Base-by-base conservation (phyloP, 176 grass and related monocot genomes). In the Musa acuminata region DNA sequence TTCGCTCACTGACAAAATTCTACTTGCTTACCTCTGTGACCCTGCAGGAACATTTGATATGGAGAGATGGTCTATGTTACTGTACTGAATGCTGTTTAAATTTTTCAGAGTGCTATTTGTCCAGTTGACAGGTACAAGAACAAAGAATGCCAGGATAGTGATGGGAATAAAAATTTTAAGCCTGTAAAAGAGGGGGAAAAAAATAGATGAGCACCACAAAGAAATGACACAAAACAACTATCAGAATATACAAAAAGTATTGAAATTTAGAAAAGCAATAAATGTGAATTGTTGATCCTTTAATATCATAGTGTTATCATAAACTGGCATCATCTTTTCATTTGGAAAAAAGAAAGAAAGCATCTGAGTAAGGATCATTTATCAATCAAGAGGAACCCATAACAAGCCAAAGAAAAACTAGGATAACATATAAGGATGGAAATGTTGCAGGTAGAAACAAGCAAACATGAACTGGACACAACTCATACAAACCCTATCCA, bases 81-180 rank as follows among this genome's bases (percentile, higher is more conserved):
- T 99, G 72, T 79, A 79, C 3, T 77, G 21, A 74, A 55, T 20
- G 17, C 83, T 11, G 48, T 84, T 86, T 5, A 54, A 67, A 48
- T 80, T 27, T 48, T 82, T 9, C n/a, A 99, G 84, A 72, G 75
- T 81, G 59, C 75, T 74, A 86, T 87, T 95, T 43, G 96, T 99
- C 96, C 96, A 99, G 78, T 99, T 99, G 84, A 99, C 84, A 67
- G 96, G 96, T 69, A 95, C 88, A 73, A 99, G 83, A 82, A 99
- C 73, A 74, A 52, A 13, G 79, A 99, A 95, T 66, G 91, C 91
- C 68, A 99, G 81, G 54, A 95, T 23, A 58, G 96, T 63, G 11
- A 99, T 95, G 64, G 96, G 96, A 62, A 80, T 76, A 82, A 99
- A 99, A 82, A 99, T 99, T 80, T 99, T 99, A 75, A 99, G 81